phyloP scores from a whole-genome alignment of 2,329 filamentous ascomycete species.

The Penicillium sp. region DNA sequence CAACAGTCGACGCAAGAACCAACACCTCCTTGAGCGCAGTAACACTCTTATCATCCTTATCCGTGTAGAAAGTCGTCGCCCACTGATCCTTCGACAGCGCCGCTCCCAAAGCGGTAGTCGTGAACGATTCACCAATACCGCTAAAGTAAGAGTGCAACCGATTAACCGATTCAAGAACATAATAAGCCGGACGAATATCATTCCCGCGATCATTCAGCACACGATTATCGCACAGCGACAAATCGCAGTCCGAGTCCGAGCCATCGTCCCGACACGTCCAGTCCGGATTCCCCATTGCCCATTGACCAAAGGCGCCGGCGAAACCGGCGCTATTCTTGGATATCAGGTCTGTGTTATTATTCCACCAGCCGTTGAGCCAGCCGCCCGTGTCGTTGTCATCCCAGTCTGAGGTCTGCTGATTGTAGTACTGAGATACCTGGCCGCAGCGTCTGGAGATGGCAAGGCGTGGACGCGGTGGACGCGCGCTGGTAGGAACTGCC shows the following conservation, averaged over 20 bases:
- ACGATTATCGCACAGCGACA: constrained; percentile 13
- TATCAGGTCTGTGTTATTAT: constrained; percentile 1
- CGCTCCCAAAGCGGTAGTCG: constrained; percentile 9
- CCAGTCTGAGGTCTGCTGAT: constrained; percentile 10
- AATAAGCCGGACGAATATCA: constrained; percentile 9
- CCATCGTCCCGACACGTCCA: constrained; percentile 14
- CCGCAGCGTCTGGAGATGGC: constrained; percentile 9
- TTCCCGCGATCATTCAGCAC: constrained; percentile 10
- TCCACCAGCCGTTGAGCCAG: constrained; percentile 17
- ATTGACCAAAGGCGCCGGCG: constrained; percentile 15
- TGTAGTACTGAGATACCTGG: constrained; percentile 11
- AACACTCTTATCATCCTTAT: constrained; percentile 11
- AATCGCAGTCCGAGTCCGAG: constrained; percentile 8
- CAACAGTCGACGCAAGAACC: constrained; percentile 1
- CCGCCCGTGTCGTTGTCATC: constrained; percentile 7
- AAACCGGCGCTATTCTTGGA: constrained; percentile 8
- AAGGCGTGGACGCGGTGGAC: too few species aligned
- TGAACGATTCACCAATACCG: constrained; percentile 9
- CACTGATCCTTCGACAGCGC: constrained; percentile 12
- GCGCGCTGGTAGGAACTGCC: not conserved
- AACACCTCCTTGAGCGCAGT: constrained; percentile 9
- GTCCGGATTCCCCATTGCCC: constrained; percentile 14
- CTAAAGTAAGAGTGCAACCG: constrained; percentile 14
- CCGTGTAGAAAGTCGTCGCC: constrained; percentile 14
- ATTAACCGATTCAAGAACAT: constrained; percentile 13